Evolutionary conservation across 441 rosid genomes (phyloP).

Genomic region (Pelargonium fulgidum): DNA sequence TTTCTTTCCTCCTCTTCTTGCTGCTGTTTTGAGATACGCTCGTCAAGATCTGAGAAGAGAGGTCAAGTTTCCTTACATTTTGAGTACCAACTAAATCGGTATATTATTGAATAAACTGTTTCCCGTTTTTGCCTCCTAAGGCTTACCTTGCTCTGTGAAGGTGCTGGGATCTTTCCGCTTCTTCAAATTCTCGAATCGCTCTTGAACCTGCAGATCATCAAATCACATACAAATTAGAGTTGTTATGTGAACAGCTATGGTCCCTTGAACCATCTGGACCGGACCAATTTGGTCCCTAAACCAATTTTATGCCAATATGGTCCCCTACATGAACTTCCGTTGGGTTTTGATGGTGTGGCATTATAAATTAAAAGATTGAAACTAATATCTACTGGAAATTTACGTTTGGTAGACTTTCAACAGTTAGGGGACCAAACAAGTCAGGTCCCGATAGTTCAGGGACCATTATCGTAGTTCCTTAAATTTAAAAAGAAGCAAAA

Average conservation of each 20-base stretch:
- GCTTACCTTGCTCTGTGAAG: slow-evolving; percentile 85
- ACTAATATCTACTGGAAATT: too few species aligned
- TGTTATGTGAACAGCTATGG: background rate
- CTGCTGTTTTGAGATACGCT: slow-evolving; percentile 71
- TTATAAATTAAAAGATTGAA: too few species aligned
- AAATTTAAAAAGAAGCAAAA: too few species aligned
- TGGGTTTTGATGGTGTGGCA: too few species aligned
- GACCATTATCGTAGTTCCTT: too few species aligned
- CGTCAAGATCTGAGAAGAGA: slow-evolving; percentile 62
- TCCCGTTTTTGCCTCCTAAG: slow-evolving; percentile 2
- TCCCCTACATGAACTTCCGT: too few species aligned
- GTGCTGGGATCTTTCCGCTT: slow-evolving; percentile 80
- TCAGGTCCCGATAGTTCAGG: too few species aligned
- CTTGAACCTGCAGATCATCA: slow-evolving; percentile 58
- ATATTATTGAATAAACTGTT: background rate
- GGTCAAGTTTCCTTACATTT: background rate
- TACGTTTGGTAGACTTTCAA: too few species aligned
- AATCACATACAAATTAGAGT: background rate
- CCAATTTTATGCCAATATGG: too few species aligned
- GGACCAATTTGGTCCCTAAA: too few species aligned
- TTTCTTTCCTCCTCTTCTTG: slow-evolving; percentile 85
- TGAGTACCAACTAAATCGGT: background rate
- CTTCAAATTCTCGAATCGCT: slow-evolving; percentile 75
- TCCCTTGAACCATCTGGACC: too few species aligned
- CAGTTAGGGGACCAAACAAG: too few species aligned